Conservation (phyloP, 192 early-diverging fungal genomes). For the Coemansia sp. region DNA sequence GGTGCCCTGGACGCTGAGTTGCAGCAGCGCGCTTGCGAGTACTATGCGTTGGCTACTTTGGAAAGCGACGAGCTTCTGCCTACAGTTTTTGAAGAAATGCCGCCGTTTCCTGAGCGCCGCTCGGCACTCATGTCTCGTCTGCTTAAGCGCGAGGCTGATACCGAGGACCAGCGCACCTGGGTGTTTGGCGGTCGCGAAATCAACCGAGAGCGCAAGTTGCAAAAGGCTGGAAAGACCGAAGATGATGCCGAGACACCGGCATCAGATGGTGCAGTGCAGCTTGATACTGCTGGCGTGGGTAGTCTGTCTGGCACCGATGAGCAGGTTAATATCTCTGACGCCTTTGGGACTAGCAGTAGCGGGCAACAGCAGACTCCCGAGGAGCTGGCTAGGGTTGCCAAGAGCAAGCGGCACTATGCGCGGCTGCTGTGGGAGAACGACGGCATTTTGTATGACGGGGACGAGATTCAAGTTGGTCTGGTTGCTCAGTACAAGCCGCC, state of each 20-base stretch:
- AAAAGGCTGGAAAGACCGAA: not conserved
- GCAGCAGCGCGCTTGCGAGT: slow-evolving; percentile 96
- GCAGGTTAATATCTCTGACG: no score
- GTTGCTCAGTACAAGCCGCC: slow-evolving; percentile 91
- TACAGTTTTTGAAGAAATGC: slow-evolving; percentile 97
- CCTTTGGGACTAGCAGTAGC: not conserved
- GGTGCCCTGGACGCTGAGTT: slow-evolving; percentile 91
- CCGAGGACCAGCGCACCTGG: slow-evolving; percentile 96
- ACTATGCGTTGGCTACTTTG: slow-evolving; percentile 78
- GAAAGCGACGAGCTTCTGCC: slow-evolving; percentile 86
- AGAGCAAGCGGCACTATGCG: slow-evolving; percentile 52
- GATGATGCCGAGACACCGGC: not conserved
- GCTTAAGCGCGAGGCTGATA: slow-evolving; percentile 81
- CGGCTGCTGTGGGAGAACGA: slow-evolving; percentile 66
- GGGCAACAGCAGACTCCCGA: slow-evolving; percentile 9
- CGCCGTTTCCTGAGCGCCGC: slow-evolving; percentile 91
- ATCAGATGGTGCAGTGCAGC: not conserved
- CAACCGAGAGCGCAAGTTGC: slow-evolving; percentile 55
- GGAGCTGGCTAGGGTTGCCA: slow-evolving; percentile 13
- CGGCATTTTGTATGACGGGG: slow-evolving; percentile 91
- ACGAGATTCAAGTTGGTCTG: slow-evolving; percentile 81
- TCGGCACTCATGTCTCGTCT: slow-evolving; percentile 80
- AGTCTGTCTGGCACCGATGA: not conserved
- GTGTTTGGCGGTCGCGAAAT: slow-evolving; percentile 83
- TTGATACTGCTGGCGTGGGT: not conserved